These are phyloP conservation scores for Dianthus caryophyllus DNA, from an alignment of 148 eudicot species.

Conservation along the genomic window DNA sequence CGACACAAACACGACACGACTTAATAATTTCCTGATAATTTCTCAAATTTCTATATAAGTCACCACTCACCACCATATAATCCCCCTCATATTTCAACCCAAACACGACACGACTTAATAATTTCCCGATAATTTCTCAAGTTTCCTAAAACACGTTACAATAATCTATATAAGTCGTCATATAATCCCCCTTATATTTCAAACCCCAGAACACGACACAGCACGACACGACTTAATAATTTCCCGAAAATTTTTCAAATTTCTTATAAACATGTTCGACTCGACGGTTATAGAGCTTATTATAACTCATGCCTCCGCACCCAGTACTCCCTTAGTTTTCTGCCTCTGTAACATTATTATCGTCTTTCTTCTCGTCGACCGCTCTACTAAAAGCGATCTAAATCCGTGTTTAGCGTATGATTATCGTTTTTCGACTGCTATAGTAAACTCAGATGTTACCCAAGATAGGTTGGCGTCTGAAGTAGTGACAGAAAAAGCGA, in stretches of 20 bases:
- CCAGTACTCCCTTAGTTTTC: conserved; percentile 45
- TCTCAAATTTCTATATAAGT: too few species aligned
- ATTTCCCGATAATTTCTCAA: background rate
- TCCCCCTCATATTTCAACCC: too few species aligned
- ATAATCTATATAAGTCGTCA: too few species aligned
- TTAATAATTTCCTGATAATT: too few species aligned
- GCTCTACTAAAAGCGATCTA: conserved; percentile 12
- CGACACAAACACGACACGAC: background rate
- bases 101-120: background rate
- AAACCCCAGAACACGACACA: background rate
- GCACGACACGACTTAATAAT: background rate
- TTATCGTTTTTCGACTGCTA: background rate
- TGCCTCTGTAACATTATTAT: conserved; percentile 70
- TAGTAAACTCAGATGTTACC: background rate
- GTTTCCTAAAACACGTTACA: conserved; percentile 29
- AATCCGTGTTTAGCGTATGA: background rate
- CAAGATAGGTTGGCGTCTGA: too few species aligned
- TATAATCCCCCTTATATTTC: too few species aligned
- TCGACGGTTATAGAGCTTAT: conserved; percentile 41
- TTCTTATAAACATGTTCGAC: conserved; percentile 29
- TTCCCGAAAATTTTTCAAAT: background rate
- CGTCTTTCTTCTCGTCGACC: conserved; percentile 42
- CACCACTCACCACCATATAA: too few species aligned
- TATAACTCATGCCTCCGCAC: conserved; percentile 36
- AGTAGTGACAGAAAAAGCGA: too few species aligned